phyloP scores from a whole-genome alignment of 2,329 filamentous ascomycete species.

The Didymella lethalis region DNA sequence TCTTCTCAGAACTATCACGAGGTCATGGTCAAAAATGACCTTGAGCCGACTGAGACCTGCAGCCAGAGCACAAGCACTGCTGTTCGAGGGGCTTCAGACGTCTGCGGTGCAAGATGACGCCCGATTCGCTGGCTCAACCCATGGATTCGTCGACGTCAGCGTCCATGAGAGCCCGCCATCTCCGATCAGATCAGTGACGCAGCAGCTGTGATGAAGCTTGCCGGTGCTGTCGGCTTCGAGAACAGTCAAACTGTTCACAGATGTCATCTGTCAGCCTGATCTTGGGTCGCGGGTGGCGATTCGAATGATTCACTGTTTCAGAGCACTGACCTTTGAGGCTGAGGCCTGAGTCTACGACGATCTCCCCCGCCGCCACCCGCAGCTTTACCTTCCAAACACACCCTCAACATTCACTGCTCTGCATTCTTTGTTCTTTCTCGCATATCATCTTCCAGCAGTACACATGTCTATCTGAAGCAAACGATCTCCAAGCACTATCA shows the following conservation, averaged over 20 bases:
- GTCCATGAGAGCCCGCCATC: not conserved
- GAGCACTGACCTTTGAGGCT: slow-evolving; percentile 16
- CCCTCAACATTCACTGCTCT: slow-evolving; percentile 8
- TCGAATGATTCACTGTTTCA: slow-evolving; percentile 12
- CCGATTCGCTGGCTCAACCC: slow-evolving; percentile 6
- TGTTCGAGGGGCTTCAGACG: not conserved
- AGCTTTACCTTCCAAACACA: slow-evolving; percentile 14
- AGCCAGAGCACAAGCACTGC: too few species aligned
- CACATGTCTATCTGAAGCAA: slow-evolving; percentile 23
- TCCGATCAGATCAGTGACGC: slow-evolving; percentile 11
- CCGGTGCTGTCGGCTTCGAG: slow-evolving; percentile 1
- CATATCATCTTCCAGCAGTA: slow-evolving; percentile 14
- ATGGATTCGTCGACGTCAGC: slow-evolving; percentile 12
- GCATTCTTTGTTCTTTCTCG: slow-evolving; percentile 14
- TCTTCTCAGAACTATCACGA: too few species aligned
- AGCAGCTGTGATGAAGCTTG: not conserved
- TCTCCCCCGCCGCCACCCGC: slow-evolving; percentile 21
- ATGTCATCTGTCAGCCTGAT: slow-evolving; percentile 4
- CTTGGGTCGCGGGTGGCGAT: slow-evolving; percentile 16
- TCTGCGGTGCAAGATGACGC: slow-evolving; percentile 7
- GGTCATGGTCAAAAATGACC: too few species aligned
- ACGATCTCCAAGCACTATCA: slow-evolving; percentile 14
- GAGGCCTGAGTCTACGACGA: slow-evolving; percentile 11
- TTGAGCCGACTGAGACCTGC: too few species aligned
- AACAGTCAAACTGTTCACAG: not conserved